These are phyloP conservation scores for Penicillium sp. DNA, from an alignment of 2,329 filamentous ascomycete genomes.

Conservation along the genomic window DNA sequence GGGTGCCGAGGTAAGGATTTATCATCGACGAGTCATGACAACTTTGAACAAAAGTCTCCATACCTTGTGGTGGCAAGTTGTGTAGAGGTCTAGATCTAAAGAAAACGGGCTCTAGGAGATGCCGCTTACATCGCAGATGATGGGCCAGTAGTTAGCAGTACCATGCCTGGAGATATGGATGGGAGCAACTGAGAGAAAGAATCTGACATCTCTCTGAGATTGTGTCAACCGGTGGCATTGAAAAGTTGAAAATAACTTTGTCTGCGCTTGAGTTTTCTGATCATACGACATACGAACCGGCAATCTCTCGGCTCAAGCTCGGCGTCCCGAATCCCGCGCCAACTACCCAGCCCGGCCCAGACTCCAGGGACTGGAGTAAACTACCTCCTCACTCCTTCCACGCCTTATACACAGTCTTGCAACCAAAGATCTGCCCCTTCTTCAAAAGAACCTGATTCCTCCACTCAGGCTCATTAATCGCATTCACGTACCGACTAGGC, in stretches of 20 bases:
- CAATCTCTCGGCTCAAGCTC: background rate
- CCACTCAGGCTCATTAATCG: slow-evolving; percentile 79
- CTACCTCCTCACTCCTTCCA: slow-evolving; percentile 65
- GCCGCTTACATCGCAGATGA: background rate
- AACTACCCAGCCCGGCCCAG: background rate
- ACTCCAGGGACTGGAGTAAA: background rate
- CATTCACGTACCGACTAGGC: slow-evolving; percentile 88
- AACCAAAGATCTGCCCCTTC: slow-evolving; percentile 82
- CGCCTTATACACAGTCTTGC: slow-evolving; percentile 77
- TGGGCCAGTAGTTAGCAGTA: background rate
- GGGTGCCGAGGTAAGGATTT: background rate
- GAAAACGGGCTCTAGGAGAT: background rate
- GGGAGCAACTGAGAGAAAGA: background rate
- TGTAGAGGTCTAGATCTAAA: background rate
- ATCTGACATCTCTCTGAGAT: background rate
- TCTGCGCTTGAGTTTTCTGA: background rate
- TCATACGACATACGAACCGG: background rate
- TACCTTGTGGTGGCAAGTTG: background rate
- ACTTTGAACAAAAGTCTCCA: background rate
- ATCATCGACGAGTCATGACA: too few relatives aligned
- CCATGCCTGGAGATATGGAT: background rate
- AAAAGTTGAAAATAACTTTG: background rate
- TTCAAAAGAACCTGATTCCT: slow-evolving; percentile 75
- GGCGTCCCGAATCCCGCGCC: background rate
- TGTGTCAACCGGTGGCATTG: background rate